phyloP scores from a whole-genome alignment of 2,329 filamentous ascomycete species.

The Phoma sp. region DNA sequence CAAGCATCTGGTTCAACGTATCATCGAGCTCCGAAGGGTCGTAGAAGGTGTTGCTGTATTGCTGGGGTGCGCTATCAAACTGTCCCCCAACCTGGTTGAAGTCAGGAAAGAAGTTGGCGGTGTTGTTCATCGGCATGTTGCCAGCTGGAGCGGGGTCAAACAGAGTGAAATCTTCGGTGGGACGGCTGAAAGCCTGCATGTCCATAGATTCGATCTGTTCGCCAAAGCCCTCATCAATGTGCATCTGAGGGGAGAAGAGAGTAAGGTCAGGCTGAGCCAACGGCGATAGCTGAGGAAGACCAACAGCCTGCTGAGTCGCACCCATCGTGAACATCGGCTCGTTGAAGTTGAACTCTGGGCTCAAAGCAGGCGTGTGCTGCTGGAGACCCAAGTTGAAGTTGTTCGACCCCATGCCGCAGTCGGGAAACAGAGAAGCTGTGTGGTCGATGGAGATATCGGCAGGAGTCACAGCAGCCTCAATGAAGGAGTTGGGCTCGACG shows the following conservation, averaged over 20 bases:
- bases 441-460: conserved; percentile 61
- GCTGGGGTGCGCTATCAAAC: conserved; percentile 18
- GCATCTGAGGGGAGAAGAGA: conserved; percentile 70
- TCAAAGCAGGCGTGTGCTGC: conserved; percentile 57
- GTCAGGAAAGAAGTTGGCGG: conserved; percentile 48
- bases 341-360: conserved; percentile 47
- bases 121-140: conserved; percentile 33
- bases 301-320: conserved; percentile 9
- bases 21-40: conserved; percentile 20
- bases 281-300: conserved; percentile 67
- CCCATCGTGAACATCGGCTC: conserved; percentile 45
- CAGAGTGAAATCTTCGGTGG: conserved; percentile 67
- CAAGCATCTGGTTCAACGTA: conserved; percentile 43
- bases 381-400: conserved; percentile 67
- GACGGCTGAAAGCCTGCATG: conserved; percentile 39
- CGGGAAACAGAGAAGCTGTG: conserved; percentile 63
- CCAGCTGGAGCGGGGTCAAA: conserved; percentile 49
- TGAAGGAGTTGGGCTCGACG: conserved; percentile 49
- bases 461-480: conserved; percentile 51
- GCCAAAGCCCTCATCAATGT: conserved; percentile 68
- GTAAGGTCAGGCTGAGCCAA: conserved; percentile 71
- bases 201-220: conserved; percentile 51
- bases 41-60: conserved; percentile 40
- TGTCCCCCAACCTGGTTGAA: conserved; percentile 50
- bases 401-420: conserved; percentile 63